Evolutionary conservation across 306 rosid genomes (phyloP), one percentile per base, ranked within the genome.

Genomic region (Medicago ruthenica): DNA sequence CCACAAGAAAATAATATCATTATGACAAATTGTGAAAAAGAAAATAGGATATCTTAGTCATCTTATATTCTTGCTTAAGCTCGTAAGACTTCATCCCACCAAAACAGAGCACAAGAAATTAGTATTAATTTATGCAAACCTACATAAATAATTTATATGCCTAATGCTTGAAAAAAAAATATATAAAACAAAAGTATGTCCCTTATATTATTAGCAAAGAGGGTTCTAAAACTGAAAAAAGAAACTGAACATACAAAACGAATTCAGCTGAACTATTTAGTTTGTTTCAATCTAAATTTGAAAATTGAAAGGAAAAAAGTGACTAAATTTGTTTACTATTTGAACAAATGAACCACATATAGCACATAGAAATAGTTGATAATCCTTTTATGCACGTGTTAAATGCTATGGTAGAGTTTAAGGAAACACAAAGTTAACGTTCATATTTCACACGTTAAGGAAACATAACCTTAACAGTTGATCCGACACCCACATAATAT

Each of bases 41-140:
- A 3, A 24, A 1, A 24, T 24, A 24, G 27, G 27, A 24, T 24
- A 24, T 24, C 27, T 24, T 24, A 24, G 27, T 24, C 27, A 24
- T 24, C 27, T 24, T 24, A 24, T 24, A 24, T 24, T 24, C 27
- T 24, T 24, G n/a, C n/a, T n/a, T n/a, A n/a, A 92, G 93, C 27
- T 90, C 97, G 79, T 95, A 95, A 16, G 99, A 95, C 99, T 95
- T 86, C 81, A 54, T 68, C 76, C 86, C 79, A 83, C 53, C 58
- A 58, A 85, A 80, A 40, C 58, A 77, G 21, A 89, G 70, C 51
- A 48, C 61, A 54, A 68, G 62, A 51, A 70, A 69, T 83, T 22
- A 90, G 83, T 63, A 84, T 70, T 69, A 68, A 45, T 16, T 4
- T 20, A 73, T 20, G 59, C 54, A 69, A 54, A 63, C 55, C 70